A percentile compares a stretch with the other conserved stretches of the same genome.
These are phyloP conservation scores for Volutella citrinella DNA, from an alignment of 2,329 filamentous ascomycete genomes.

Conservation along the genomic window DNA sequence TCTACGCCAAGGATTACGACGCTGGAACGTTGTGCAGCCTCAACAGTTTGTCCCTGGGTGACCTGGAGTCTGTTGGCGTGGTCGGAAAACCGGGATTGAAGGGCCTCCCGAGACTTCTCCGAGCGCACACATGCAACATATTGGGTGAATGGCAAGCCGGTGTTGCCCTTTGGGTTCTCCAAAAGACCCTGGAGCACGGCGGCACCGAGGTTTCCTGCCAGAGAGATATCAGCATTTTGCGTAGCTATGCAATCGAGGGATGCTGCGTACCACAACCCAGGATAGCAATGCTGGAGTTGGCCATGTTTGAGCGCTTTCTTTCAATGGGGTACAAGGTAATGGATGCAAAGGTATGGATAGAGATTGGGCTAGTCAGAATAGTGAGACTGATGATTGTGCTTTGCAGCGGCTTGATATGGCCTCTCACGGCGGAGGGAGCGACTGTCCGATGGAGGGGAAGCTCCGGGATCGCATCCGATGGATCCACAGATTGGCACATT, in stretches of 20 bases:
- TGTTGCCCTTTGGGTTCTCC: slow-evolving; percentile 4
- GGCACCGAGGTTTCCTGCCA: slow-evolving; percentile 30
- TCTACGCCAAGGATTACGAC: slow-evolving; percentile 46
- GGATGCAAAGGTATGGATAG: too few species aligned
- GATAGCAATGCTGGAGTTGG: slow-evolving; percentile 15
- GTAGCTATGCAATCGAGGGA: too few species aligned
- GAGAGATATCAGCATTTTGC: neutral
- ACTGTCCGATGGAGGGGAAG: too few species aligned
- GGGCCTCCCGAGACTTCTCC: slow-evolving; percentile 17
- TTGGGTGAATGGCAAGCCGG: slow-evolving; percentile 18
- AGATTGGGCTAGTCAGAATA: too few species aligned
- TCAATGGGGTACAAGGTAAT: too few species aligned
- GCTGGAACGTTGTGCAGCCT: slow-evolving; percentile 33
- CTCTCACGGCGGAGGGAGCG: too few species aligned
- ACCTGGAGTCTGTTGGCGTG: slow-evolving; percentile 15
- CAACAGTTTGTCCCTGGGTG: slow-evolving; percentile 31
- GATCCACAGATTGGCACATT: too few species aligned
- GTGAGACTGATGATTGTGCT: too few species aligned
- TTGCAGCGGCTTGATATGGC: too few species aligned
- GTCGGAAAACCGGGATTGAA: slow-evolving; percentile 19
- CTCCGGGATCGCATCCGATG: too few species aligned
- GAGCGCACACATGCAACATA: slow-evolving; percentile 30
- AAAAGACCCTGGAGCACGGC: slow-evolving; percentile 26
- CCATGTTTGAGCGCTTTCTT: slow-evolving; percentile 16
- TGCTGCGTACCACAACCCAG: slow-evolving; percentile 21